phyloP scores from a whole-genome alignment of 768 basidiomycete genomes.

The Rhodotorula graminis region DNA sequence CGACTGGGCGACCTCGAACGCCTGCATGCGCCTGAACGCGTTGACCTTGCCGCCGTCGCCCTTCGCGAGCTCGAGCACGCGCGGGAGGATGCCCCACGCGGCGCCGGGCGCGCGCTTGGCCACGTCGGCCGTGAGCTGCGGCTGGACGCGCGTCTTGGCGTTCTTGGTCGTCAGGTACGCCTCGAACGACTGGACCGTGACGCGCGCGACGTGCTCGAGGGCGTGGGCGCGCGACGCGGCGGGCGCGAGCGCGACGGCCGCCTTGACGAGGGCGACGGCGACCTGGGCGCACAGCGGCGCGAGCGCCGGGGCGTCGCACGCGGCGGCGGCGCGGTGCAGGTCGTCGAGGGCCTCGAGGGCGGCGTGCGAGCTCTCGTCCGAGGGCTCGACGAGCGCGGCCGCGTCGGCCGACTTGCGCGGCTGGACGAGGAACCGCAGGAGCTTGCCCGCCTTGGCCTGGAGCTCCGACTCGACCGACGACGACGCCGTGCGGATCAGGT shows the following conservation, averaged over 20 bases:
- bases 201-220: constrained; percentile 4
- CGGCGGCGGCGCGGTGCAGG: constrained; percentile 26
- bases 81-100: constrained; percentile 41
- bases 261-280: constrained; percentile 33
- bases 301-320: constrained; percentile 23
- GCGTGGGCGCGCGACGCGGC: neutral
- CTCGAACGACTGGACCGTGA: constrained; percentile 22
- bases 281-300: constrained; percentile 29
- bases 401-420: constrained; percentile 24
- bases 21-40: constrained; percentile 68
- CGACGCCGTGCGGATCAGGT: constrained; percentile 60
- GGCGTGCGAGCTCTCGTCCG: constrained; percentile 6
- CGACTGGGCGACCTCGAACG: constrained; percentile 64
- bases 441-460: constrained; percentile 76
- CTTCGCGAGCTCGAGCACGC: constrained; percentile 55
- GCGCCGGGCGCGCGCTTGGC: constrained; percentile 18
- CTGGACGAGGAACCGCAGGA: constrained; percentile 51
- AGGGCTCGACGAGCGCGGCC: neutral
- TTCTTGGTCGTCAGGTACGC: constrained; percentile 38
- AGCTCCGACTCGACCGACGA: constrained; percentile 75
- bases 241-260: constrained; percentile 22
- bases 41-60: constrained; percentile 57
- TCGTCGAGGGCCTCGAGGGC: constrained; percentile 36
- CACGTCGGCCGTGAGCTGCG: constrained; percentile 28
- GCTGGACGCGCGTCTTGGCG: constrained; percentile 37